phyloP scores from a whole-genome alignment of 345 rosid genomes.

The Boechera stricta region DNA sequence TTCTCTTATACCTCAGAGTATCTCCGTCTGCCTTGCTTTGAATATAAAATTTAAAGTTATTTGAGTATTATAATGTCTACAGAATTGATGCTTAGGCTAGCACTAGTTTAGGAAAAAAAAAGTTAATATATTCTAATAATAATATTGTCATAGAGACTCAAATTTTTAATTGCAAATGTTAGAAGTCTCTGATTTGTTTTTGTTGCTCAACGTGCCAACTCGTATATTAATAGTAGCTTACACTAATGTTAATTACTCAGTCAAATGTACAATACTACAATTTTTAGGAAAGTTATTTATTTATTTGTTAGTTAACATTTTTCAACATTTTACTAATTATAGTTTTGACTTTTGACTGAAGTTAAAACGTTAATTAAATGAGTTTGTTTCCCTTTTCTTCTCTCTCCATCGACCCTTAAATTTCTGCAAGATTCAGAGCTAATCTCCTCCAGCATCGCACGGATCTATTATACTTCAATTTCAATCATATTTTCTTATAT shows the following conservation, averaged over 20 bases:
- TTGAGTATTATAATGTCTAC: no score
- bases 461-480: constrained; percentile 35
- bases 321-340: constrained; percentile 31
- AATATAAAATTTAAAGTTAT: no score
- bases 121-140: no score
- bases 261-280: background rate
- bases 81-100: no score
- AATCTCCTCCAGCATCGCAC: constrained; percentile 45
- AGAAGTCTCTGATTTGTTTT: background rate
- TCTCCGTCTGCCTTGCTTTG: no score
- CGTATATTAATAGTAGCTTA: background rate
- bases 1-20: no score
- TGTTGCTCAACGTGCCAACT: constrained; percentile 11
- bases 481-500: background rate
- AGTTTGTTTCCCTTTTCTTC: constrained; percentile 11
- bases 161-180: background rate
- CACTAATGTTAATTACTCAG: background rate
- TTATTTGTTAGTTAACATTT: background rate
- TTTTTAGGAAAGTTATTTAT: background rate
- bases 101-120: no score
- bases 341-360: constrained; percentile 34
- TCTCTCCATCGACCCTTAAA: constrained; percentile 36
- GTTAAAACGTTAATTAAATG: constrained; percentile 2
- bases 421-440: constrained; percentile 33
- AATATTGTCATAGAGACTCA: background rate